Evolutionary conservation across 2,329 filamentous ascomycete genomes (phyloP).

Genomic region (Botrytis porri): DNA sequence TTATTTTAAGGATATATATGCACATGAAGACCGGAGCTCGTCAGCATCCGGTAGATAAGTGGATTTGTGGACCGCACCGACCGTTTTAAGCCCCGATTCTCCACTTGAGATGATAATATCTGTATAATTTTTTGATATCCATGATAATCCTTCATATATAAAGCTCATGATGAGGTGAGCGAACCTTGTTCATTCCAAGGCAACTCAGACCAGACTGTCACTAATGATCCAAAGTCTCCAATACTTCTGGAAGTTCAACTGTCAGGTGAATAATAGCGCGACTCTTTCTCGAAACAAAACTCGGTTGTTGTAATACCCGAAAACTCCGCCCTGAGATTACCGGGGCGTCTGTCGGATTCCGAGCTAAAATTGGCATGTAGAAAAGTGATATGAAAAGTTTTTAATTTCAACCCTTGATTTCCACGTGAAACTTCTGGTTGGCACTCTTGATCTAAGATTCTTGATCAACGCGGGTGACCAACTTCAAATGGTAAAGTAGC

Average conservation of each 20-base stretch:
- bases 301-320: not conserved
- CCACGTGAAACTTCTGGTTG: not conserved
- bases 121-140: not conserved
- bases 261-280: not conserved
- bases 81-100: not conserved
- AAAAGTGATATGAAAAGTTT: not conserved
- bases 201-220: not conserved
- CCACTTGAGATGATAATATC: not conserved
- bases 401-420: not conserved
- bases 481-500: not conserved
- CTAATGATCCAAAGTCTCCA: not conserved
- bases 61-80: not conserved
- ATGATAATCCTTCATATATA: not conserved
- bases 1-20: no score
- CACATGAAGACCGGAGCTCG: not conserved
- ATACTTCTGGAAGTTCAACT: not conserved
- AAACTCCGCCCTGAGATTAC: not conserved
- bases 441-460: not conserved
- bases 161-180: not conserved
- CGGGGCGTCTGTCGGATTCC: not conserved
- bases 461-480: not conserved
- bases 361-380: not conserved
- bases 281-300: not conserved
- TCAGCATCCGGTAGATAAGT: not conserved
- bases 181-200: not conserved